These are phyloP conservation scores for Ophiocordyceps australis DNA, from an alignment of 2,329 filamentous ascomycete species.

Conservation along the genomic window DNA sequence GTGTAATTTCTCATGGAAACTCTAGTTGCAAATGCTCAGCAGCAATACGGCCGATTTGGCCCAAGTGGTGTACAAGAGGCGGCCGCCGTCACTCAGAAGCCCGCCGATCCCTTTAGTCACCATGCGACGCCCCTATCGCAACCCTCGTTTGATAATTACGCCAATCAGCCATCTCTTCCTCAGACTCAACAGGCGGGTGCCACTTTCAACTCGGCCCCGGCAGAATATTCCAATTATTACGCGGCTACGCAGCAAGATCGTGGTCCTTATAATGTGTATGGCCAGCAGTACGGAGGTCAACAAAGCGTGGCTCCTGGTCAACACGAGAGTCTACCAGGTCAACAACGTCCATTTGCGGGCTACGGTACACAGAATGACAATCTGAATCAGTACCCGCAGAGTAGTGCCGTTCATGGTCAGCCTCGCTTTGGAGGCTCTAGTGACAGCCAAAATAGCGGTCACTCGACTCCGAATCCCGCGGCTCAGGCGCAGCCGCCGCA, in stretches of 20 bases:
- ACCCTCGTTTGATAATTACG: conserved; percentile 43
- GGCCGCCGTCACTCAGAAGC: conserved; percentile 48
- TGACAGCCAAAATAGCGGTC: conserved; percentile 70
- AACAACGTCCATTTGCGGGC: conserved; percentile 61
- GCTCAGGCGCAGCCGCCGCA: conserved; percentile 31
- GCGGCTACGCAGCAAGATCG: conserved; percentile 56
- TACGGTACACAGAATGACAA: conserved; percentile 53
- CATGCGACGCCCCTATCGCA: conserved; percentile 35
- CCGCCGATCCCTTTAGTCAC: conserved; percentile 74
- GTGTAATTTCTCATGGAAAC: conserved; percentile 4
- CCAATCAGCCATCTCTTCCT: conserved; percentile 39
- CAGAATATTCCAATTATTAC: conserved; percentile 76
- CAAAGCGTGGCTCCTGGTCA: conserved; percentile 43
- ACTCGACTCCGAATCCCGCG: conserved; percentile 76
- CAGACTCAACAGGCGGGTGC: conserved; percentile 40
- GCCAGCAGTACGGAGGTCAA: conserved; percentile 37
- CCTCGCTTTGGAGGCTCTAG: conserved; percentile 39
- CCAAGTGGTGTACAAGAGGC: conserved; percentile 43
- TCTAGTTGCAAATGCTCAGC: conserved; percentile 37
- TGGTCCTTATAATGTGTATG: conserved; percentile 68
- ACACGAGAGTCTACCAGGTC: conserved; percentile 51
- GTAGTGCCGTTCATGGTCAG: conserved; percentile 35
- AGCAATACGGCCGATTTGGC: conserved; percentile 54
- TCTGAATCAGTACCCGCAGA: conserved; percentile 55
- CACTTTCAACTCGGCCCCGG: conserved; percentile 54